Conservation (phyloP, 768 basidiomycete genomes). For the Rhizopogon rudus region DNA sequence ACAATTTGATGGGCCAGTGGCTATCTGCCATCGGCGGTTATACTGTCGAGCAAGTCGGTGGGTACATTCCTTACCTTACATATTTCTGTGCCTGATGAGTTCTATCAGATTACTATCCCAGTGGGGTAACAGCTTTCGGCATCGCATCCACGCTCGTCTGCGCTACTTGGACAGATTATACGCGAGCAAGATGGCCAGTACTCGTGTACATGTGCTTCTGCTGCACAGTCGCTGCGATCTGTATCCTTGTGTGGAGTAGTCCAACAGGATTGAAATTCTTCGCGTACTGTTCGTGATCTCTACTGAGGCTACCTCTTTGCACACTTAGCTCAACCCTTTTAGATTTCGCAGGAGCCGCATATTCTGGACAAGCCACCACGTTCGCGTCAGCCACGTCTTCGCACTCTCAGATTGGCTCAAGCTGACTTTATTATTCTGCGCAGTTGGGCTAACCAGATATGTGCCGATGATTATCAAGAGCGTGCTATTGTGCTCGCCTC, state of each 20-base stretch:
- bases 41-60: conserved; percentile 58
- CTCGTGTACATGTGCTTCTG: conserved; percentile 59
- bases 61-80: conserved; percentile 4
- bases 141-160: conserved; percentile 60
- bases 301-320: background rate
- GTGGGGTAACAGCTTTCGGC: conserved; percentile 59
- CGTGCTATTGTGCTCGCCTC: conserved; percentile 65
- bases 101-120: conserved; percentile 48
- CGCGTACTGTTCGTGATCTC: conserved; percentile 53
- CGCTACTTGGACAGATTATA: conserved; percentile 60
- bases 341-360: conserved; percentile 63
- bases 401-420: background rate
- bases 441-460: conserved; percentile 79
- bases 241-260: conserved; percentile 56
- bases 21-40: conserved; percentile 57
- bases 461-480: conserved; percentile 65
- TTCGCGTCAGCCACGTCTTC: conserved; percentile 47
- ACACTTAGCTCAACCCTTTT: background rate
- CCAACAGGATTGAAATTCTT: conserved; percentile 67
- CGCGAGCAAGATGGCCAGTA: conserved; percentile 55
- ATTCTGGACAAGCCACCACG: conserved; percentile 71
- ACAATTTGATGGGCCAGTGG: conserved; percentile 73
- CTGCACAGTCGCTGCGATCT: conserved; percentile 47
- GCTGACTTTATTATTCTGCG: background rate
- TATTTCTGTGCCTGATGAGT: conserved; percentile 13